These are phyloP conservation scores for Glebionis coronaria DNA, from an alignment of 129 eudicot species.

Conservation along the genomic window DNA sequence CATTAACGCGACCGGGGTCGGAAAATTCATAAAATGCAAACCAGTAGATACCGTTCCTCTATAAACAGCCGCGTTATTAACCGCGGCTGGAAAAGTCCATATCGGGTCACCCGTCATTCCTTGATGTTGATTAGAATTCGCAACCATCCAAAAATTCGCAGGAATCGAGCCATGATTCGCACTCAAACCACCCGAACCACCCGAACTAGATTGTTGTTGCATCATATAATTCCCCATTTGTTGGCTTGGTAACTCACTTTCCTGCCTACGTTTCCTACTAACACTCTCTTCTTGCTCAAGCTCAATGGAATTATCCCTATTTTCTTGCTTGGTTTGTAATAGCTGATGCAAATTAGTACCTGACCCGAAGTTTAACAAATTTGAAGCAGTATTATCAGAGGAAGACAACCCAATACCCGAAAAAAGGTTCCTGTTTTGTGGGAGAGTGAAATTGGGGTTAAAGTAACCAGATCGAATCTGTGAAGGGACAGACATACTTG, in stretches of 20 bases:
- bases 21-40: slow-evolving; percentile 88
- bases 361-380: slow-evolving; percentile 60
- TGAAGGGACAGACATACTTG: slow-evolving; percentile 83
- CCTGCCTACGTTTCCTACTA: slow-evolving; percentile 44
- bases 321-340: slow-evolving; percentile 59
- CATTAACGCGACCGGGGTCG: slow-evolving; percentile 69
- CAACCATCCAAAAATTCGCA: slow-evolving; percentile 94
- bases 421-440: slow-evolving; percentile 54
- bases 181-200: slow-evolving; percentile 37
- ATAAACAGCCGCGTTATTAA: slow-evolving; percentile 60
- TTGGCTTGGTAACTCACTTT: slow-evolving; percentile 41
- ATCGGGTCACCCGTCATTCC: slow-evolving; percentile 70
- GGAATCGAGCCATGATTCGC: slow-evolving; percentile 55
- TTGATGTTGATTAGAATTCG: slow-evolving; percentile 57
- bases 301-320: slow-evolving; percentile 46
- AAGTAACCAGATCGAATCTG: slow-evolving; percentile 69
- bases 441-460: slow-evolving; percentile 59
- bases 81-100: slow-evolving; percentile 69
- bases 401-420: slow-evolving; percentile 58
- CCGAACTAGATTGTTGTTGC: slow-evolving; percentile 44
- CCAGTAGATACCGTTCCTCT: slow-evolving; percentile 78
- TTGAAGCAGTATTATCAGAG: slow-evolving; percentile 39
- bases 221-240: slow-evolving; percentile 64
- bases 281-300: slow-evolving; percentile 56
- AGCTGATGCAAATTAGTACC: slow-evolving; percentile 47